These are phyloP conservation scores for Drechslerella stenobrocha DNA, from an alignment of 2,329 filamentous ascomycete species.

Conservation along the genomic window DNA sequence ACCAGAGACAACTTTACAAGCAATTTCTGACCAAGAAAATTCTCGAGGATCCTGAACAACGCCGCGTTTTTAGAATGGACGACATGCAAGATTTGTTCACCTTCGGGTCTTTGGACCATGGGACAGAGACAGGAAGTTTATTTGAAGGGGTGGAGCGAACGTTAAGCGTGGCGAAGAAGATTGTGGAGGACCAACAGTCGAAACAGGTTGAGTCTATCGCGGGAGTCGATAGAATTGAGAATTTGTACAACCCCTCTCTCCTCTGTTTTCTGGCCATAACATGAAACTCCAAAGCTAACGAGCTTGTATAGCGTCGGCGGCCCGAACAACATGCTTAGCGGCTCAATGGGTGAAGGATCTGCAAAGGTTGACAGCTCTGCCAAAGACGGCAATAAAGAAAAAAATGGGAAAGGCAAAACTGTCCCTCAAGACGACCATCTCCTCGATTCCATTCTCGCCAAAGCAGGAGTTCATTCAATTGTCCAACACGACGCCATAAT, in stretches of 20 bases:
- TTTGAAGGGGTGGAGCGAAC: conserved; percentile 86
- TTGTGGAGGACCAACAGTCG: conserved; percentile 52
- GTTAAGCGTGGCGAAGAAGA: conserved; percentile 58
- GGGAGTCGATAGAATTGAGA: conserved; percentile 68
- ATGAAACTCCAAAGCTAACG: too few species aligned
- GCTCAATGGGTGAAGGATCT: conserved; percentile 47
- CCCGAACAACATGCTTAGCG: conserved; percentile 19
- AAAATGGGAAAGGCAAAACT: conserved; percentile 50
- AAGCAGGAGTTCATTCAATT: conserved; percentile 82
- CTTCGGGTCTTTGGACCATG: conserved; percentile 67
- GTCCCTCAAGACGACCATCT: conserved; percentile 64
- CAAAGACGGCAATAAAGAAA: conserved; percentile 54
- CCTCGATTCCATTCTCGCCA: conserved; percentile 85
- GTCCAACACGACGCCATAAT: conserved; percentile 92
- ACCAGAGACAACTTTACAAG: conserved; percentile 97
- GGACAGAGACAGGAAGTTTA: conserved; percentile 79
- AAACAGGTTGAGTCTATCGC: conserved; percentile 58
- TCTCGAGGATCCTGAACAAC: conserved; percentile 87
- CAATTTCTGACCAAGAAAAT: conserved; percentile 98
- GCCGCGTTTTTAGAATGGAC: conserved; percentile 75
- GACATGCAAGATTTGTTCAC: conserved; percentile 92
- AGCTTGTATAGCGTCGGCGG: conserved; percentile 23
- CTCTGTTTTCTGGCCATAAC: not conserved
- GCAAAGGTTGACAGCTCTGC: conserved; percentile 54
- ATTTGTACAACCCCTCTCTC: conserved; percentile 61